These are phyloP conservation scores for Backusella liffmaniae DNA, from an alignment of 192 early-diverging fungal genomes.

Conservation along the genomic window DNA sequence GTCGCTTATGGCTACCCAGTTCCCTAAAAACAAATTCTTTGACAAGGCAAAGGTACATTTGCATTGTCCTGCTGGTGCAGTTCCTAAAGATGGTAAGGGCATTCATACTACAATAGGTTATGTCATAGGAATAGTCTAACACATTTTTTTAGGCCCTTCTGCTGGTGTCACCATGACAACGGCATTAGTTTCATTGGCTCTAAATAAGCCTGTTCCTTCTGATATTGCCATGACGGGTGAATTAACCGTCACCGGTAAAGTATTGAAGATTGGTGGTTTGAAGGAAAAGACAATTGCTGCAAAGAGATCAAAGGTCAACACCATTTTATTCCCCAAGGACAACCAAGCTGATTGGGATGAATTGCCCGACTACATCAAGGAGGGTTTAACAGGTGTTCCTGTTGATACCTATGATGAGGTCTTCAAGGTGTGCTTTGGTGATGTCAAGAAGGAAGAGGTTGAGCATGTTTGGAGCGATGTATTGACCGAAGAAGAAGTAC, in stretches of 20 bases:
- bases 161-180: slow-evolving; percentile 97
- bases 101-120: not conserved
- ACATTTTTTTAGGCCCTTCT: slow-evolving; percentile 69
- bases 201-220: slow-evolving; percentile 70
- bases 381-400: slow-evolving; percentile 82
- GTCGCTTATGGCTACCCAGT: slow-evolving; percentile 68
- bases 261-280: slow-evolving; percentile 96
- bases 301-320: slow-evolving; percentile 86
- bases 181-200: slow-evolving; percentile 87
- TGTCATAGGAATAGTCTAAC: slow-evolving; percentile 1
- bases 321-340: slow-evolving; percentile 86
- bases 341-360: slow-evolving; percentile 97
- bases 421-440: slow-evolving; percentile 51
- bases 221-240: slow-evolving; percentile 99
- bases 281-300: slow-evolving; percentile 99
- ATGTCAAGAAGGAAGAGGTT: slow-evolving; percentile 32
- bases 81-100: slow-evolving; percentile 88
- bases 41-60: slow-evolving; percentile 87
- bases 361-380: slow-evolving; percentile 87
- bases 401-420: slow-evolving; percentile 83
- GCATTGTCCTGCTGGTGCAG: slow-evolving; percentile 97
- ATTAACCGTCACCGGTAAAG: slow-evolving; percentile 94
- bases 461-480: slow-evolving; percentile 31
- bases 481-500: slow-evolving; percentile 27
- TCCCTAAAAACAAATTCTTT: slow-evolving; percentile 91